phyloP scores from a whole-genome alignment of 2,329 filamentous ascomycete species.

The Tolypocladium capitatum region DNA sequence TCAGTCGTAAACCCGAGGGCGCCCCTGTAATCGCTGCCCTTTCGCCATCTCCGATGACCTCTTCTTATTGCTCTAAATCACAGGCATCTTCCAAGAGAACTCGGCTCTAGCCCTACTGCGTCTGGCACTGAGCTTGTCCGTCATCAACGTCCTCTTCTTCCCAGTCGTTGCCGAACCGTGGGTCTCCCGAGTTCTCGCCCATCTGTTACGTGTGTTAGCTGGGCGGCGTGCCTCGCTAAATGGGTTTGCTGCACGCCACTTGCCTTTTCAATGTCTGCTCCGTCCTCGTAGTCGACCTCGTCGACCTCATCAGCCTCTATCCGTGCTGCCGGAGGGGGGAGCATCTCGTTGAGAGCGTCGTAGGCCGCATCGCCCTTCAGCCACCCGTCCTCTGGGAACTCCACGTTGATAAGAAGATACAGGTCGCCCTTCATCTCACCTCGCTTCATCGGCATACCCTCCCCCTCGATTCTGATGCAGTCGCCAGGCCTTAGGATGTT shows the following conservation, averaged over 20 bases:
- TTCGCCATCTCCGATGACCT: not conserved
- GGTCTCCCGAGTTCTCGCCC: constrained; percentile 58
- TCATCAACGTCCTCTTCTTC: constrained; percentile 60
- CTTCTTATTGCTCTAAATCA: not conserved
- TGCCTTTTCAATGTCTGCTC: constrained; percentile 70
- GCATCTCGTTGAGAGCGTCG: constrained; percentile 56
- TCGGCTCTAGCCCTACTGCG: constrained; percentile 40
- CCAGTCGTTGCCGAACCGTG: constrained; percentile 51
- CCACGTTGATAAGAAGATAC: constrained; percentile 72
- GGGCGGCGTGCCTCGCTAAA: not conserved
- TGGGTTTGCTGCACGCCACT: constrained; percentile 11
- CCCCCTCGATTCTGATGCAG: constrained; percentile 70
- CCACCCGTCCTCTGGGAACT: constrained; percentile 85
- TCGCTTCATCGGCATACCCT: constrained; percentile 90
- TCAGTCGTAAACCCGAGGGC: constrained; percentile 3
- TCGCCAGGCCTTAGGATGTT: constrained; percentile 74
- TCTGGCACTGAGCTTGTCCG: constrained; percentile 55
- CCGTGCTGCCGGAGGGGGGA: constrained; percentile 50
- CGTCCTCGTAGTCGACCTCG: constrained; percentile 75
- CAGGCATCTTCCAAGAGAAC: not conserved
- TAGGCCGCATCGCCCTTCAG: constrained; percentile 57
- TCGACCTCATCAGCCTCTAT: constrained; percentile 67
- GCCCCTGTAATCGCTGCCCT: not conserved
- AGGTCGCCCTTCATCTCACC: constrained; percentile 76
- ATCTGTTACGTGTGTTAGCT: constrained; percentile 35